These are phyloP conservation scores for Hypoxylon trugodes DNA, from an alignment of 495 filamentous ascomycete genomes.

Conservation along the genomic window DNA sequence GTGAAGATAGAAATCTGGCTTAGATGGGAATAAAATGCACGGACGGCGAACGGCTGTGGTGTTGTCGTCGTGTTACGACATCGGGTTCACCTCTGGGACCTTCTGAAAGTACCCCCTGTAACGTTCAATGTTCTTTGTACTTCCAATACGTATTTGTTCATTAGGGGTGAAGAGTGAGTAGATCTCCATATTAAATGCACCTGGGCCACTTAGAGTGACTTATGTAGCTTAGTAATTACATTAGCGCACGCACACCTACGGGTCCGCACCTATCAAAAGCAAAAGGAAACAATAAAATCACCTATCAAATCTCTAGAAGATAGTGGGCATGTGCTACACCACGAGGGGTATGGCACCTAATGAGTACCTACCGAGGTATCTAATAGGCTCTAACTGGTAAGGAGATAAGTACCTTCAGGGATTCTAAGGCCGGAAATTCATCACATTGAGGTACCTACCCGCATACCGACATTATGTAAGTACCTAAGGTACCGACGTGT, in stretches of 20 bases:
- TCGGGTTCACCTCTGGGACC: conserved; percentile 22
- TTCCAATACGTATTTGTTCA: conserved; percentile 1
- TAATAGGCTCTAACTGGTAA: background rate
- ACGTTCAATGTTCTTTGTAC: conserved; percentile 4
- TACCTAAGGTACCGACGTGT: background rate
- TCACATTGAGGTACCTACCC: background rate
- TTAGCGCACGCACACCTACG: background rate
- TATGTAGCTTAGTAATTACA: conserved; percentile 6
- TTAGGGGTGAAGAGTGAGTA: background rate
- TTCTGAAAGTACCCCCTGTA: conserved; percentile 4
- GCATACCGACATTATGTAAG: background rate
- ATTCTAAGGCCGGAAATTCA: too few relatives aligned
- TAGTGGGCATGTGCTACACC: background rate
- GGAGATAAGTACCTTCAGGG: too few relatives aligned
- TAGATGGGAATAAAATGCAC: conserved; percentile 31
- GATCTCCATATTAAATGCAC: too few relatives aligned
- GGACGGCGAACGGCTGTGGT: conserved; percentile 20
- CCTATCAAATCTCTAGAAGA: background rate
- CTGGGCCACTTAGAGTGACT: background rate
- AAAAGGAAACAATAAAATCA: conserved; percentile 21
- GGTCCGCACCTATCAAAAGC: background rate
- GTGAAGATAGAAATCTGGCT: conserved; percentile 35
- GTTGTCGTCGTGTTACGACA: conserved; percentile 39
- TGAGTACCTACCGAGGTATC: background rate
- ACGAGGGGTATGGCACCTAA: background rate